Evolutionary conservation across 148 eudicot species (phyloP).

Genomic region (Tetragonia tetragonoides): DNA sequence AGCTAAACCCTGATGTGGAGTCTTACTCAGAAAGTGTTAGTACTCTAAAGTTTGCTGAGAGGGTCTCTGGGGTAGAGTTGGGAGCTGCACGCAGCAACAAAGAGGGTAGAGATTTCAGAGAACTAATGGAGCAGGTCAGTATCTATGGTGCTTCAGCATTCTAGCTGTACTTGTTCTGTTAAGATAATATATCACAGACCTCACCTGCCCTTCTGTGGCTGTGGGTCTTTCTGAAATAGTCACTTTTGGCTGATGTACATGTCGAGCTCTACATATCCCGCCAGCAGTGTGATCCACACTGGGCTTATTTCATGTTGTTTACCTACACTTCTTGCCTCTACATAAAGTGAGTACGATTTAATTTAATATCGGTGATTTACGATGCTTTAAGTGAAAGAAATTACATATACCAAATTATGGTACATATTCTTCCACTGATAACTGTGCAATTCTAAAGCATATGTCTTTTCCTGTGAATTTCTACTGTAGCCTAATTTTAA

Average conservation of each 20-base stretch:
- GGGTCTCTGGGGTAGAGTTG: conserved; percentile 98
- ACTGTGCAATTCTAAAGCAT: neutral
- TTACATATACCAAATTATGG: too few species aligned
- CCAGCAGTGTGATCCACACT: too few species aligned
- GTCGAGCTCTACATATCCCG: too few species aligned
- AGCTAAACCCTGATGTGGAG: conserved; percentile 92
- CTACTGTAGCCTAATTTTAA: neutral
- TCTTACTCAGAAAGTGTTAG: conserved; percentile 90
- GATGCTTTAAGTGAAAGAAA: neutral
- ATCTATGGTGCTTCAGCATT: conserved; percentile 5
- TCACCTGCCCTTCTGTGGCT: neutral
- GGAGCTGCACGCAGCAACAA: conserved; percentile 89
- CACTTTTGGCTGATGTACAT: too few species aligned
- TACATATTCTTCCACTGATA: neutral
- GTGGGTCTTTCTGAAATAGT: too few species aligned
- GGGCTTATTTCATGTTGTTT: too few species aligned
- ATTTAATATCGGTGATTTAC: neutral
- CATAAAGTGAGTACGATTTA: too few species aligned
- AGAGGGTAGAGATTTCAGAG: conserved; percentile 86
- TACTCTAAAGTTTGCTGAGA: conserved; percentile 93
- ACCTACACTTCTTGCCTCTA: too few species aligned
- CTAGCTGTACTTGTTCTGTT: neutral
- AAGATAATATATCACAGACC: too few species aligned
- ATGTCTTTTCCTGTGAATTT: conserved; percentile 5
- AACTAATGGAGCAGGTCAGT: conserved; percentile 90